These are phyloP conservation scores for Dichotomopilus funicola DNA, from an alignment of 2,329 filamentous ascomycete species.

Conservation along the genomic window DNA sequence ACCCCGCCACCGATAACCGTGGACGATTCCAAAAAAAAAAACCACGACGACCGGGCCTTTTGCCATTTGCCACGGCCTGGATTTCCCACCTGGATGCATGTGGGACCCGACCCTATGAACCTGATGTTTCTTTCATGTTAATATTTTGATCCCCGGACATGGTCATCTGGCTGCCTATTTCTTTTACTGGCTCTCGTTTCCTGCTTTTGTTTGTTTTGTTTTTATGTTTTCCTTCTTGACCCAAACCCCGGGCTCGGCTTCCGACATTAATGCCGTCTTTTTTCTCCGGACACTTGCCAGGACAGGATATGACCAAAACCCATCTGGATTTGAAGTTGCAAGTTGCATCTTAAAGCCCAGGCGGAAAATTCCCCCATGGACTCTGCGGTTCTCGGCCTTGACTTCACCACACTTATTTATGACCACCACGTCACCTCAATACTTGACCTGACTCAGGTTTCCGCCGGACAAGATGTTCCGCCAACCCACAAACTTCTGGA, in stretches of 20 bases:
- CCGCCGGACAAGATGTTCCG: background rate
- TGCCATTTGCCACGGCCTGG: background rate
- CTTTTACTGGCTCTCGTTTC: background rate
- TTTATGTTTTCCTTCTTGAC: conserved; percentile 1
- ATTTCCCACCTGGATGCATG: conserved; percentile 6
- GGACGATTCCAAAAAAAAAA: background rate
- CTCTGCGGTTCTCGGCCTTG: background rate
- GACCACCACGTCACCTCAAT: conserved; percentile 2
- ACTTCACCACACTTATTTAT: background rate
- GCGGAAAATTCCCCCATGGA: background rate
- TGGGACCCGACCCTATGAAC: conserved; percentile 7
- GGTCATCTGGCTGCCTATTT: conserved; percentile 1
- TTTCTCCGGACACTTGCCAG: conserved; percentile 17
- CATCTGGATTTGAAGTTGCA: conserved; percentile 17
- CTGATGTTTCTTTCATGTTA: conserved; percentile 18
- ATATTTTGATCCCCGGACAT: conserved; percentile 17
- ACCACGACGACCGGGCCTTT: no score
- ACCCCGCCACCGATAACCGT: conserved; percentile 21
- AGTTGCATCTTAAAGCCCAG: conserved; percentile 22
- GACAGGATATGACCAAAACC: conserved; percentile 14
- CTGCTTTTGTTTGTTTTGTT: conserved; percentile 9
- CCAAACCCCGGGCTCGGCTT: conserved; percentile 14
- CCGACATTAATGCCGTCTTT: conserved; percentile 17
- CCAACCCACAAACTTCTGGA: background rate
- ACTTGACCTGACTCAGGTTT: conserved; percentile 5